Percentiles rank a stretch among this genome's conserved stretches.
Evolutionary conservation across 805 yeast species (phyloP).

Genomic region (Teunomyces barrocoloradensis): DNA sequence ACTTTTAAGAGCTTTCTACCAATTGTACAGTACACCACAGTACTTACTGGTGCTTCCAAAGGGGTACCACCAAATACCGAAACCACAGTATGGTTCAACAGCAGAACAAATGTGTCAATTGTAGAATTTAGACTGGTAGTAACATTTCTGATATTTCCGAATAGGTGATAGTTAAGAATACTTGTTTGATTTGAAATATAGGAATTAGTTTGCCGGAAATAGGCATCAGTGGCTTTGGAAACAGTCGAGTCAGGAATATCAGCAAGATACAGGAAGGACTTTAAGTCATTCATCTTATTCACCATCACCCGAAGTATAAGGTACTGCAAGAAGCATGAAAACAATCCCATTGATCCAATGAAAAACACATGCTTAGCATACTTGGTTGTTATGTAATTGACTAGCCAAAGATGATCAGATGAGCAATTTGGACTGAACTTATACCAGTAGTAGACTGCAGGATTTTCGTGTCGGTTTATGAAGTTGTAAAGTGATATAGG

Average conservation of each 20-base stretch:
- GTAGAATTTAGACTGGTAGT: conserved; percentile 61
- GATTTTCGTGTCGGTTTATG: conserved; percentile 7
- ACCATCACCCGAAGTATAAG: conserved; percentile 36
- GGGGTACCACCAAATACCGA: conserved; percentile 68
- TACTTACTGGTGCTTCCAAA: conserved; percentile 57
- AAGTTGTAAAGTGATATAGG: conserved; percentile 3
- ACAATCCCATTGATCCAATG: conserved; percentile 56
- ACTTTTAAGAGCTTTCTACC: conserved; percentile 67
- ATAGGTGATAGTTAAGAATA: conserved; percentile 57
- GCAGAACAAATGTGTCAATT: conserved; percentile 50
- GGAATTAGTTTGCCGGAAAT: conserved; percentile 44
- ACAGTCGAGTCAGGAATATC: neutral
- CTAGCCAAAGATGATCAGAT: conserved; percentile 6
- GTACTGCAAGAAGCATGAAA: conserved; percentile 54
- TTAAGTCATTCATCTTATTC: neutral
- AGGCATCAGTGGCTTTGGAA: conserved; percentile 1
- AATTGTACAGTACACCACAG: conserved; percentile 75
- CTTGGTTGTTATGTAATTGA: conserved; percentile 47
- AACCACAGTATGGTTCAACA: conserved; percentile 58
- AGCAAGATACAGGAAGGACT: neutral
- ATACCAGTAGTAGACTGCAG: conserved; percentile 5
- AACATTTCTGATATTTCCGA: conserved; percentile 63
- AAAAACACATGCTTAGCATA: conserved; percentile 50
- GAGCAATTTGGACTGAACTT: neutral
- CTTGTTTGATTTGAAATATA: conserved; percentile 49